Evolutionary conservation across 768 basidiomycete species (phyloP).

Genomic region (Leccinellum albellum): DNA sequence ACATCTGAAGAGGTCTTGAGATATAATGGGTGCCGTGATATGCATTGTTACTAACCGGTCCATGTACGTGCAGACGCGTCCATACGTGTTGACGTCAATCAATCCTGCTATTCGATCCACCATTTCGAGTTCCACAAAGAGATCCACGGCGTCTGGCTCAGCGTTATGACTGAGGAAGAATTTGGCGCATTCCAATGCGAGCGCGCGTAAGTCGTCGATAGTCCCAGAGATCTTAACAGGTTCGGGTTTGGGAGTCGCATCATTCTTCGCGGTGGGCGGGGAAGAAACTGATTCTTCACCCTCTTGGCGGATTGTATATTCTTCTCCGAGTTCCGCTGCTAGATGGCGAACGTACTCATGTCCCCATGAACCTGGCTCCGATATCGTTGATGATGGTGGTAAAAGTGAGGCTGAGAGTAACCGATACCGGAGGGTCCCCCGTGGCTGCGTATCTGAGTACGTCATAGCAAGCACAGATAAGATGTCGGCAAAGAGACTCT

Average conservation of each 20-base stretch:
- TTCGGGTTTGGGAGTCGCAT: conserved; percentile 30
- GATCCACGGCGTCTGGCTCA: conserved; percentile 96
- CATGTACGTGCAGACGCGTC: conserved; percentile 94
- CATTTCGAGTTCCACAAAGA: conserved; percentile 90
- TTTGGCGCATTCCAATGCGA: conserved; percentile 80
- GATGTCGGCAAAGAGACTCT: conserved; percentile 96
- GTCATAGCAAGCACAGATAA: conserved; percentile 99
- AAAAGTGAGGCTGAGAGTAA: conserved; percentile 73
- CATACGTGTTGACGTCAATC: conserved; percentile 84
- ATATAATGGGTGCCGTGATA: not conserved
- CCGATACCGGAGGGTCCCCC: conserved; percentile 92
- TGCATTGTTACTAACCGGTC: conserved; percentile 56
- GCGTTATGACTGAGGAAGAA: conserved; percentile 94
- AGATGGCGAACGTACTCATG: conserved; percentile 98
- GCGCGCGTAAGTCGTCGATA: conserved; percentile 67
- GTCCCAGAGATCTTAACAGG: conserved; percentile 44
- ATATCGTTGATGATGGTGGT: conserved; percentile 59
- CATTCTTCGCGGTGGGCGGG: conserved; percentile 26
- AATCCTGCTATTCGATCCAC: conserved; percentile 71
- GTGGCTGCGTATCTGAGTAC: conserved; percentile 95
- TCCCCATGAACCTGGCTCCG: conserved; percentile 96
- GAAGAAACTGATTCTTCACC: conserved; percentile 35
- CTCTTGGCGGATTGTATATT: conserved; percentile 72
- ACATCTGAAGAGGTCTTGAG: conserved; percentile 46
- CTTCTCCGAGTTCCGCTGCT: conserved; percentile 93